These are phyloP conservation scores for Hyphopichia homilentoma DNA, from an alignment of 805 yeast genomes.

Conservation along the genomic window DNA sequence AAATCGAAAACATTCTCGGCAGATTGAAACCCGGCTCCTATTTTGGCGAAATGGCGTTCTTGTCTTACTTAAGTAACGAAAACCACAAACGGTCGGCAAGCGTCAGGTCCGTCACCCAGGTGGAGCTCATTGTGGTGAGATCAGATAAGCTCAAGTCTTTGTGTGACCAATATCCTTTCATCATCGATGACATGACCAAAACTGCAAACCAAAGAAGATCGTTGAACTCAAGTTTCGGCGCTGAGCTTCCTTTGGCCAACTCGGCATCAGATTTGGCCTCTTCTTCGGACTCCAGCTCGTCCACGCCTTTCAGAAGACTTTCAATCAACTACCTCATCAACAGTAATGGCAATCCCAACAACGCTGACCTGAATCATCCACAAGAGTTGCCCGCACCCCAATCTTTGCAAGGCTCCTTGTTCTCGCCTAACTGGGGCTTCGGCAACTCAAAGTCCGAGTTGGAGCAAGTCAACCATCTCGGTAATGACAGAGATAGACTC, in stretches of 20 bases:
- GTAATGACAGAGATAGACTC: neutral
- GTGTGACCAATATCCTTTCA: slow-evolving; percentile 54
- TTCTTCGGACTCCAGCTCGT: slow-evolving; percentile 5
- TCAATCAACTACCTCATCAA: slow-evolving; percentile 20
- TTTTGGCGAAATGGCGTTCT: slow-evolving; percentile 76
- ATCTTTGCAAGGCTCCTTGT: slow-evolving; percentile 2
- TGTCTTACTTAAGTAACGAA: slow-evolving; percentile 40
- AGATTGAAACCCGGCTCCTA: slow-evolving; percentile 60
- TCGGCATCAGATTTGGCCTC: too few relatives aligned
- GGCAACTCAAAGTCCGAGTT: neutral
- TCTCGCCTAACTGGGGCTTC: slow-evolving; percentile 4
- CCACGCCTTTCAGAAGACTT: slow-evolving; percentile 13
- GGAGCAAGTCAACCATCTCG: too few relatives aligned
- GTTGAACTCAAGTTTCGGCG: slow-evolving; percentile 19
- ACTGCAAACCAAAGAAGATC: slow-evolving; percentile 54
- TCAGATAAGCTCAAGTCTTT: slow-evolving; percentile 52
- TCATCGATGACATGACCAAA: slow-evolving; percentile 54
- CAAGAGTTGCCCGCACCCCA: neutral
- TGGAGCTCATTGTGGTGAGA: slow-evolving; percentile 58
- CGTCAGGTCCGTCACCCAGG: slow-evolving; percentile 56
- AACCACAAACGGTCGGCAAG: slow-evolving; percentile 51
- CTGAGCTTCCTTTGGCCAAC: too few relatives aligned
- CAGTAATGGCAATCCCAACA: slow-evolving; percentile 7
- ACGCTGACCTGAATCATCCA: slow-evolving; percentile 6
- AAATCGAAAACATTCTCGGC: slow-evolving; percentile 46